Conservation (phyloP, 352 stramenopile genomes). For the Phytophthora hybrid region DNA sequence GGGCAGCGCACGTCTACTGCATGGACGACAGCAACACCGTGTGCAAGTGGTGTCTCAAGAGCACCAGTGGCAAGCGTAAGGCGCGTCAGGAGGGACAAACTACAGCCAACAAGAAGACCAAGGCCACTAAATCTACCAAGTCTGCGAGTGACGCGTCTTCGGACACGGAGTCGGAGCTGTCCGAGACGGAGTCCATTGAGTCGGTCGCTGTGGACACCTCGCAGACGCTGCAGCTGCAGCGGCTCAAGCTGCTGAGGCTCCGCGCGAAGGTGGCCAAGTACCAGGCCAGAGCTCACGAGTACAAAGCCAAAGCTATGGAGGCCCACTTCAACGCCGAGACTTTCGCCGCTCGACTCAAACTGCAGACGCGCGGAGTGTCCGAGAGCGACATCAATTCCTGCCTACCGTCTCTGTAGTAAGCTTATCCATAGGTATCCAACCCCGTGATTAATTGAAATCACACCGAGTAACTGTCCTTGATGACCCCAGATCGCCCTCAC, state of each 20-base stretch:
- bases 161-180: not conserved
- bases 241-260: not conserved
- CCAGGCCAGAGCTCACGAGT: not conserved
- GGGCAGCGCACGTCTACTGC: not conserved
- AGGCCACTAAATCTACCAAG: not conserved
- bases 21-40: not conserved
- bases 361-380: not conserved
- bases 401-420: not conserved
- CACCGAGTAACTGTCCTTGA: not conserved
- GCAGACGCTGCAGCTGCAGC: not conserved
- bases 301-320: not conserved
- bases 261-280: not conserved
- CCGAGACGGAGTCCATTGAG: not conserved
- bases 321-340: not conserved
- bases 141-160: not conserved
- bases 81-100: not conserved
- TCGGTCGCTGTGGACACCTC: too few relatives aligned
- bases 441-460: not conserved
- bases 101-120: slow-evolving; percentile 1
- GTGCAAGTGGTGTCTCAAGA: not conserved
- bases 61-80: not conserved
- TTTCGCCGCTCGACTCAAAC: not conserved
- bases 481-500: not conserved
- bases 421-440: too few relatives aligned
- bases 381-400: slow-evolving; percentile 1